phyloP scores from a whole-genome alignment of 129 eudicot genomes.

The Oenanthe sinensis region DNA sequence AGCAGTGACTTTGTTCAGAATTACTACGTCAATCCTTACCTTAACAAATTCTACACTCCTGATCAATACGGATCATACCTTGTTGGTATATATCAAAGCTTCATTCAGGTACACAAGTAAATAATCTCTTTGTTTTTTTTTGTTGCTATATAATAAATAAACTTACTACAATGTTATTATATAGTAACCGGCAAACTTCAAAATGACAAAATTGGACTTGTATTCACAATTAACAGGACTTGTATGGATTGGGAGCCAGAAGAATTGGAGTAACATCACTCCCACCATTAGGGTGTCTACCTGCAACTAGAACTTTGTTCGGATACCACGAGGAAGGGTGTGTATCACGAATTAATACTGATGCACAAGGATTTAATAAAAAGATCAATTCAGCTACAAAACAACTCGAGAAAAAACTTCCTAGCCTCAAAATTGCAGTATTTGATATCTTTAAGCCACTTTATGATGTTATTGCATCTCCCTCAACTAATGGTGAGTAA shows the following conservation, averaged over 20 bases:
- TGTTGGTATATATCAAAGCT: slow-evolving; percentile 42
- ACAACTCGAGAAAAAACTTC: slow-evolving; percentile 37
- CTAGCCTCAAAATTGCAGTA: slow-evolving; percentile 39
- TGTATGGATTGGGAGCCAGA: slow-evolving; percentile 77
- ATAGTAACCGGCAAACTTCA: neutral
- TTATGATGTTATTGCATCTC: slow-evolving; percentile 45
- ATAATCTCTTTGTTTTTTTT: neutral
- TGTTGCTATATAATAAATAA: too few relatives aligned
- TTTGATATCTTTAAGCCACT: slow-evolving; percentile 59
- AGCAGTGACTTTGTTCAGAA: slow-evolving; percentile 60
- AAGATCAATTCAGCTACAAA: slow-evolving; percentile 49
- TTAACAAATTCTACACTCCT: slow-evolving; percentile 51
- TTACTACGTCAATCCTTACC: slow-evolving; percentile 53
- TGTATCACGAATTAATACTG: slow-evolving; percentile 53
- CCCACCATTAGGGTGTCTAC: slow-evolving; percentile 85
- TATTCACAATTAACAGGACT: slow-evolving; percentile 28
- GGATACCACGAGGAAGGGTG: slow-evolving; percentile 66
- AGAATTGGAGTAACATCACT: slow-evolving; percentile 86
- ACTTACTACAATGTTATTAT: neutral
- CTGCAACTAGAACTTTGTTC: slow-evolving; percentile 61
- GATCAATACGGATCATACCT: slow-evolving; percentile 54
- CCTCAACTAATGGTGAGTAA: slow-evolving; percentile 46
- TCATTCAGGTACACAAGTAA: slow-evolving; percentile 33
- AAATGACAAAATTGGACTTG: neutral
- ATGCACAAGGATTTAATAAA: slow-evolving; percentile 64